Evolutionary conservation across 495 filamentous ascomycete genomes (phyloP).

Genomic region (Penicillium canariense): DNA sequence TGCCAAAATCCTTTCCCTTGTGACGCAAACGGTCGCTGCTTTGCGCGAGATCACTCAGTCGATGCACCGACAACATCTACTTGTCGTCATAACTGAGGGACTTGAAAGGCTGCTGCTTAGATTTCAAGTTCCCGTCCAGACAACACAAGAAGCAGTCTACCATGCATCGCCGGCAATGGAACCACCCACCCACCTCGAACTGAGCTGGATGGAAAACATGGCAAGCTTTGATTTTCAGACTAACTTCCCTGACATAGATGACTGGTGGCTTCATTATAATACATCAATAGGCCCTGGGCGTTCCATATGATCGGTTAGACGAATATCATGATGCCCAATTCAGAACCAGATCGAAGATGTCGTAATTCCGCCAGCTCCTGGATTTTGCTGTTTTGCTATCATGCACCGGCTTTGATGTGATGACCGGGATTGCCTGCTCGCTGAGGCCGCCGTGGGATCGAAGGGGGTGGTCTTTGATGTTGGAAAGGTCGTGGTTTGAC

Average conservation of each 20-base stretch:
- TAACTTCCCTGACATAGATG: slow-evolving; percentile 24
- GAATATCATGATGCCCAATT: slow-evolving; percentile 19
- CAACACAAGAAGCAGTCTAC: slow-evolving; percentile 2
- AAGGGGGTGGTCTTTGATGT: slow-evolving; percentile 27
- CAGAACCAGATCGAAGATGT: slow-evolving; percentile 34
- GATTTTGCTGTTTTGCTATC: background rate
- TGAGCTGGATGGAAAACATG: slow-evolving; percentile 33
- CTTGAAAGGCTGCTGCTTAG: slow-evolving; percentile 21
- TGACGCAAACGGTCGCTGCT: slow-evolving; percentile 25
- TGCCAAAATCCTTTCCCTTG: slow-evolving; percentile 26
- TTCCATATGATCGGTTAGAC: background rate
- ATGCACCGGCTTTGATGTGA: slow-evolving; percentile 27
- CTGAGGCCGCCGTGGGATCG: slow-evolving; percentile 37
- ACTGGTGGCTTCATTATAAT: slow-evolving; percentile 29
- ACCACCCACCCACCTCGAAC: slow-evolving; percentile 14
- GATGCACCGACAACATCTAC: slow-evolving; percentile 30
- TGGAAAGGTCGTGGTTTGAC: slow-evolving; percentile 30
- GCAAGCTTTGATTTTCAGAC: slow-evolving; percentile 33
- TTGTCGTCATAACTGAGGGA: slow-evolving; percentile 27
- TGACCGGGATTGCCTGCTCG: slow-evolving; percentile 30
- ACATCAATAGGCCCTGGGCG: slow-evolving; percentile 12
- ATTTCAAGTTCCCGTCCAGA: slow-evolving; percentile 17
- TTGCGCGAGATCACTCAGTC: slow-evolving; percentile 23
- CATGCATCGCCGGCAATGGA: slow-evolving; percentile 17
- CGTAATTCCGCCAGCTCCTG: slow-evolving; percentile 32